Evolutionary conservation across 352 stramenopile genomes (phyloP), one percentile per base, ranked within the genome.

Genomic region (Pythium aquatile): DNA sequence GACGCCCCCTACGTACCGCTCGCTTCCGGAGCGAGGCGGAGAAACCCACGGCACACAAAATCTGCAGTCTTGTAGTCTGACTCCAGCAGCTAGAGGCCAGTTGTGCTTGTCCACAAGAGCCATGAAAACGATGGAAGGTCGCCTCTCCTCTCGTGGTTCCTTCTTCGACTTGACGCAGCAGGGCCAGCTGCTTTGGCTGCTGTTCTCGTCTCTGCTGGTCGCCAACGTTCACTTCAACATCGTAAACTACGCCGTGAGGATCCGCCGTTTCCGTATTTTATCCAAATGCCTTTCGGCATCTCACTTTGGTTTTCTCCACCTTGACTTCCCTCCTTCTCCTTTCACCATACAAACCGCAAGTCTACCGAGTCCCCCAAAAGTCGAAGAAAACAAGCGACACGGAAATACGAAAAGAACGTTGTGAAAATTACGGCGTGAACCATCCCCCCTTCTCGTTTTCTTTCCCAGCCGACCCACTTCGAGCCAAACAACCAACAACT

Each of bases 191-290:
- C 32, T 24, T 35, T 11, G 10, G 13, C 16, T 48, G 6, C n/a
- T 52, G 17, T 46, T 61, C 51, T 58, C 40, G 49, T 42, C 42
- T 54, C 44, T 57, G 6, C 13, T 52, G 30, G 17, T 3, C 17
- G 4, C 20, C 16, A 42, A 60, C 55, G 37, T 69, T 65, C 63
- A 70, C 63, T 70, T 70, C 63, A 70, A 70, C 63, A 65, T 70
- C 49, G 52, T 65, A 70, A 70, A 64, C 20, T 70, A 70, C 63
- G 20, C 9, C 20, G 29, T 14, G n/a, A 40, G 39, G 49, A 32
- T 40, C 20, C 14, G 17, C 20, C 24, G 55, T 58, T 70, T 70
- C 63, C 51, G 63, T 70, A 70, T 65, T 70, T 70, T 70, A 61
- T 70, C 24, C 29, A 49, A 49, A 24, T 61, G 60, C 39, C 60